A percentile compares a stretch with the other conserved stretches of the same genome.
These are phyloP conservation scores for Colletotrichum agaves DNA, from an alignment of 2,329 filamentous ascomycete species.

Conservation along the genomic window DNA sequence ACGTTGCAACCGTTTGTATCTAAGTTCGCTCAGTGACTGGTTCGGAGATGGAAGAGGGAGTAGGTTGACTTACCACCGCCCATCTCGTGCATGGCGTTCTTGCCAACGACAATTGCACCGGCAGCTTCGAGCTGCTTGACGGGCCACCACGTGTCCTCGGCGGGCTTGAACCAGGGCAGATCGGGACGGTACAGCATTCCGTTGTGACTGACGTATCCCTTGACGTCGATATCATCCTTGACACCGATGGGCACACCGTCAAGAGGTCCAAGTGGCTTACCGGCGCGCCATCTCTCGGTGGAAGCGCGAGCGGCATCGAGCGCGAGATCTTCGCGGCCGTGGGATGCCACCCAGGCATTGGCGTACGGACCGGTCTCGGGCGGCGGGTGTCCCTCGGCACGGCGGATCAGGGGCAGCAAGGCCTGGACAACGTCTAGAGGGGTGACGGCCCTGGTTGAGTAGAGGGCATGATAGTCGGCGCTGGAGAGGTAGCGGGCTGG, in stretches of 20 bases:
- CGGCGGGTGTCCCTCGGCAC: conserved; percentile 52
- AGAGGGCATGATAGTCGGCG: conserved; percentile 81
- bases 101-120: conserved; percentile 80
- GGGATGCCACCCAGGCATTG: conserved; percentile 77
- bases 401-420: conserved; percentile 76
- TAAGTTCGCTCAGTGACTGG: conserved; percentile 41
- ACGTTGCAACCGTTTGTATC: conserved; percentile 87
- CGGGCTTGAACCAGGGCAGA: conserved; percentile 60
- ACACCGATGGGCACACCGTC: conserved; percentile 87
- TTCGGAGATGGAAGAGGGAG: background rate
- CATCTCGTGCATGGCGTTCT: conserved; percentile 83
- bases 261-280: conserved; percentile 73
- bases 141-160: conserved; percentile 73
- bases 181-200: conserved; percentile 72
- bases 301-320: conserved; percentile 77
- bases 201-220: conserved; percentile 74
- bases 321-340: conserved; percentile 66
- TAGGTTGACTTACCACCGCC: conserved; percentile 67
- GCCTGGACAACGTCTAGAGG: conserved; percentile 77
- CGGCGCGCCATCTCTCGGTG: conserved; percentile 75
- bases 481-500: conserved; percentile 72
- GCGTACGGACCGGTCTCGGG: conserved; percentile 59
- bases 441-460: conserved; percentile 75
- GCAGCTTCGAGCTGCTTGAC: conserved; percentile 76
- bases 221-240: conserved; percentile 82